phyloP scores from a whole-genome alignment of 352 stramenopile genomes.

The Phytophthora sojae region DNA sequence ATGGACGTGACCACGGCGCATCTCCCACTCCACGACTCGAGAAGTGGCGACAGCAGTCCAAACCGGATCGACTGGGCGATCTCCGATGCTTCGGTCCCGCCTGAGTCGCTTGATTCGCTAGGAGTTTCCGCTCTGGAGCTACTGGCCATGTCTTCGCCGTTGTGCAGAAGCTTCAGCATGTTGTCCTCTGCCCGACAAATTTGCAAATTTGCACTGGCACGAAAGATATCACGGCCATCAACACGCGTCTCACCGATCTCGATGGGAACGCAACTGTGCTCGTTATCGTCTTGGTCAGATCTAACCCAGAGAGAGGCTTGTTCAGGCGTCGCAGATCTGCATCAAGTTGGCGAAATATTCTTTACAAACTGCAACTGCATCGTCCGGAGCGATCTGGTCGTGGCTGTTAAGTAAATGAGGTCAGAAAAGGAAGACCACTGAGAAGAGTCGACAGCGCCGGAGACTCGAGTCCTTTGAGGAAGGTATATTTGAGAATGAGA shows the following conservation, averaged over 20 bases:
- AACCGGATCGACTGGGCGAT: constrained; percentile 57
- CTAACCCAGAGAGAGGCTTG: background rate
- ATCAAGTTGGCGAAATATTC: background rate
- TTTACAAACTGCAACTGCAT: background rate
- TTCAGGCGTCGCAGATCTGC: background rate
- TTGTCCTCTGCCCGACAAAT: constrained; percentile 70
- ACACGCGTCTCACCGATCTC: background rate
- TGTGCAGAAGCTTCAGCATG: constrained; percentile 51
- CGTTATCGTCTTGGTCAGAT: background rate
- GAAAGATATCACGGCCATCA: constrained; percentile 52
- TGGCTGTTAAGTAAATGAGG: too few relatives aligned
- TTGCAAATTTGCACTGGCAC: constrained; percentile 78
- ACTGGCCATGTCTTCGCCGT: constrained; percentile 36
- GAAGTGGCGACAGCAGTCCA: constrained; percentile 38
- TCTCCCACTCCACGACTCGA: constrained; percentile 39
- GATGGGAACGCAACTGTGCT: background rate
- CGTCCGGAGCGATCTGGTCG: background rate
- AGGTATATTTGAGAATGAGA: too few relatives aligned
- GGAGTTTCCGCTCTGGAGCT: background rate
- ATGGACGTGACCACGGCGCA: constrained; percentile 46
- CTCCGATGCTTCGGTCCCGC: constrained; percentile 36
- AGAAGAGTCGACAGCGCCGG: too few relatives aligned
- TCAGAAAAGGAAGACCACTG: too few relatives aligned
- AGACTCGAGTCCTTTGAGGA: too few relatives aligned
- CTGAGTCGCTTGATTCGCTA: background rate